Evolutionary conservation across 2,329 filamentous ascomycete genomes (phyloP).

Genomic region (Graphium sp.): DNA sequence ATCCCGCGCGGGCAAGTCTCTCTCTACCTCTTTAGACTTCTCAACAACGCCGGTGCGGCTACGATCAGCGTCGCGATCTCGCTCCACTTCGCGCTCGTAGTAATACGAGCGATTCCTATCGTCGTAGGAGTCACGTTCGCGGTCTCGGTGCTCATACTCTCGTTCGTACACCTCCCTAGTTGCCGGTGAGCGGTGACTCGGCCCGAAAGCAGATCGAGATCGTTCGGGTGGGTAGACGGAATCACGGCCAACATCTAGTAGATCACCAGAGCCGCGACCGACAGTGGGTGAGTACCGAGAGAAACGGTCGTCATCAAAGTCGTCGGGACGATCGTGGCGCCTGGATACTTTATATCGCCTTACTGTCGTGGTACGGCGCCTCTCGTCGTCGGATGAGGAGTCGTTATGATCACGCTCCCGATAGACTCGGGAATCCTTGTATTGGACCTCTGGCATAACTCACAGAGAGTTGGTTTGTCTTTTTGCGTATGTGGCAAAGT

Average conservation of each 20-base stretch:
- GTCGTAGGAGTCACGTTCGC: constrained; percentile 13
- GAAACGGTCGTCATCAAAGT: constrained; percentile 27
- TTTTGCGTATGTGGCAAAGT: too few relatives aligned
- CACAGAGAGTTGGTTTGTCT: too few relatives aligned
- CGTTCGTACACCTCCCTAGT: too few relatives aligned
- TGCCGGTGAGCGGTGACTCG: too few relatives aligned
- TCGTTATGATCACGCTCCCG: constrained; percentile 2
- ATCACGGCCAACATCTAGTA: constrained; percentile 14
- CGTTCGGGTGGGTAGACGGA: constrained; percentile 11
- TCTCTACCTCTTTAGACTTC: constrained; percentile 2
- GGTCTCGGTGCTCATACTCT: constrained; percentile 15
- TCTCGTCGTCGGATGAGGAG: constrained; percentile 23
- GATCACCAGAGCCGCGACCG: not conserved
- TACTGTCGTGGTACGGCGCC: constrained; percentile 27
- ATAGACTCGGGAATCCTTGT: constrained; percentile 3
- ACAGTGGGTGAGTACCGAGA: constrained; percentile 22
- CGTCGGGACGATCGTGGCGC: constrained; percentile 22
- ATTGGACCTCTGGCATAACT: constrained; percentile 3
- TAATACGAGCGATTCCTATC: constrained; percentile 20
- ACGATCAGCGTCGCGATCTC: constrained; percentile 11
- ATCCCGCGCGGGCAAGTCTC: constrained; percentile 9
- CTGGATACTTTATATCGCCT: constrained; percentile 32
- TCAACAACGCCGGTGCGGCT: not conserved
- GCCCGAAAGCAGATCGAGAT: constrained; percentile 11
- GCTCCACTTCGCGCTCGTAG: constrained; percentile 27